A percentile compares a stretch with the other conserved stretches of the same genome.
These are phyloP conservation scores for Cordyceps tenuipes DNA, from an alignment of 2,329 filamentous ascomycete genomes.

Conservation along the genomic window DNA sequence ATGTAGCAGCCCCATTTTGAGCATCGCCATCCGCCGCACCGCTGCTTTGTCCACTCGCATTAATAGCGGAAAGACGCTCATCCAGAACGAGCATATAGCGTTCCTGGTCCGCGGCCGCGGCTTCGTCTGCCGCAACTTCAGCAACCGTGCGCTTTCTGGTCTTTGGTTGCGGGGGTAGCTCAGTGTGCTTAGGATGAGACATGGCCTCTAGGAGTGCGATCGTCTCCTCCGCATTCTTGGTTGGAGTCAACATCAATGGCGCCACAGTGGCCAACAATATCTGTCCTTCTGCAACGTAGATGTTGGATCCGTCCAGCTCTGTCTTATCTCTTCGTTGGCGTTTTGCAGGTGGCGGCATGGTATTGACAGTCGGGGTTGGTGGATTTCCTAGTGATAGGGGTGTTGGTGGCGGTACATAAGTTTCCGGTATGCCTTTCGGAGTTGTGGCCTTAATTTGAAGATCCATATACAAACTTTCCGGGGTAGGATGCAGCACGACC, in stretches of 20 bases:
- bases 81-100: constrained; percentile 90
- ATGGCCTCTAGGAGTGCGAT: constrained; percentile 64
- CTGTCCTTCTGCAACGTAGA: constrained; percentile 67
- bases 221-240: constrained; percentile 58
- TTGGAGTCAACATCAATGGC: constrained; percentile 70
- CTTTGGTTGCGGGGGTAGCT: constrained; percentile 74
- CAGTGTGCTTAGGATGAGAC: constrained; percentile 68
- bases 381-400: constrained; percentile 49
- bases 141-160: constrained; percentile 87
- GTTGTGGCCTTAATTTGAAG: constrained; percentile 68
- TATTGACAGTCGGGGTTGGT: constrained; percentile 50
- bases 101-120: constrained; percentile 79
- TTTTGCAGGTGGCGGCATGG: constrained; percentile 54
- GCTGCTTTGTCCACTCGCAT: constrained; percentile 47
- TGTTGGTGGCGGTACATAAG: constrained; percentile 52
- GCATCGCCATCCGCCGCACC: constrained; percentile 61
- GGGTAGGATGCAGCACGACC: constrained; percentile 76
- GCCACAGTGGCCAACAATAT: constrained; percentile 66
- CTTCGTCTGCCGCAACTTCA: constrained; percentile 91
- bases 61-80: constrained; percentile 61
- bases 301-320: constrained; percentile 66
- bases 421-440: constrained; percentile 40
- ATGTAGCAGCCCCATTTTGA: constrained; percentile 61
- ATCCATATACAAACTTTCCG: constrained; percentile 66
- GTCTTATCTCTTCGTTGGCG: constrained; percentile 62